Base-by-base conservation (phyloP, 495 filamentous ascomycete genomes). In the Apiosordaria backusii region DNA sequence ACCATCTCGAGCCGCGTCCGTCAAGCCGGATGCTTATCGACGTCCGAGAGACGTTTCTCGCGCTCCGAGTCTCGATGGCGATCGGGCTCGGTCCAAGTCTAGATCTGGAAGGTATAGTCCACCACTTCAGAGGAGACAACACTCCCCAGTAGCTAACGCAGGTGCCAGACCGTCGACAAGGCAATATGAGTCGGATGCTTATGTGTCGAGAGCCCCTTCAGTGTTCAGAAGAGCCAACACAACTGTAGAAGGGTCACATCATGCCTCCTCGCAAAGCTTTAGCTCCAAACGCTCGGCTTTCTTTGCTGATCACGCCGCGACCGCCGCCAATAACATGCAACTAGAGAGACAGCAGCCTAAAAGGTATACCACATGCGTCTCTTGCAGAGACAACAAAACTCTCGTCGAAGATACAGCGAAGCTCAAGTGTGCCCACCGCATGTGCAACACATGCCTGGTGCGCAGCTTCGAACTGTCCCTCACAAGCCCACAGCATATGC, bases 401-500 rank as follows among this genome's bases (percentile, higher is more conserved):
- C 84, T 86, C 1, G 70, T 80, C 52, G 79, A 80, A 60, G 84
- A 87, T 75, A 83, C 86, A 22, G 88, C 86, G 21, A 89, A 89
- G 69, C 84, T 93, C 52, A 82, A 85, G 64, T 96, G 92, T 72
- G 84, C 84, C 24, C 92, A 96, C 72, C 85, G 85, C 53, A 92
- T 91, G 89, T 96, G 92, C 74, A 78, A 89, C 63, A 71, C 82
- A 10, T 96, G 92, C 76, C 78, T 96, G 23, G 86, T 85, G 70
- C 85, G 87, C 21, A 83, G 87, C 67, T 96, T 95, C 75, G 85
- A 79, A 23, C 78, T 89, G 50, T 92, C 90, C 21, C 78, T 92
- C 65, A 88, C 82, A 45, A 89, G 93, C 73, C 89, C 90, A 0
- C 83, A 86, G 29, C 87, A 89, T 70, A 93, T 94, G 90, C 90